Evolutionary conservation across 208 protist species (phyloP), one percentile per base, ranked within the genome.

Genomic region (Trypanosoma mega): DNA sequence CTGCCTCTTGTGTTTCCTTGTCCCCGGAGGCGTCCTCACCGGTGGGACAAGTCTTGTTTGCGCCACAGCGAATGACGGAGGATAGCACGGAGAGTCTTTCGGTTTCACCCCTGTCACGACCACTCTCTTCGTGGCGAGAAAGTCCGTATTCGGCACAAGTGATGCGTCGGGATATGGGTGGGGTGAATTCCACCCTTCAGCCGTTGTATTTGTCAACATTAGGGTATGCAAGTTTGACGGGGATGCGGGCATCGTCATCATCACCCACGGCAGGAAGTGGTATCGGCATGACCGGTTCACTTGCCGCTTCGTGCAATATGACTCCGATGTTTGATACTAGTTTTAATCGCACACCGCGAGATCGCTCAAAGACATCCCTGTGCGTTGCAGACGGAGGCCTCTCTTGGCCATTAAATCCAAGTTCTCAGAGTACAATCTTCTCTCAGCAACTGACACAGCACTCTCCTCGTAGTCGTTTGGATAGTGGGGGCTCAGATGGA

Each of bases 91-190:
- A 57, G 34, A 79, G 72, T 23, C 50, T 80, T 21, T 66, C 60
- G 14, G 56, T 84, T 4, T 80, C 73, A 0, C 78, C 78, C 2
- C 68, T 77, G 33, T 84, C 78, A 3, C 68, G 65, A n/a, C 65
- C 72, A 33, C 47, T 71, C 36, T 80, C 78, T 11, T 20, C 31
- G 24, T 47, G n/a, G 26, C 9, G 21, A 31, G 69, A 49, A 47
- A 63, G 41, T 54, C 60, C 59, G 21, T 48, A 31, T 30, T 70
- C 57, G 36, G 53, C 14, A 20, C 59, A 12, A 52, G 55, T 36
- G 50, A 50, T 5, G 16, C 62, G 20, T 55, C 48, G 37, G 12
- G 71, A 48, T 34, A 53, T 29, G 34, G 53, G 63, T n/a, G n/a
- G n/a, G n/a, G n/a, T n/a, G n/a, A n/a, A n/a, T n/a, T n/a, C n/a